Base-by-base conservation (phyloP, 164 flowering plant species). In the Macadamia tetraphylla region DNA sequence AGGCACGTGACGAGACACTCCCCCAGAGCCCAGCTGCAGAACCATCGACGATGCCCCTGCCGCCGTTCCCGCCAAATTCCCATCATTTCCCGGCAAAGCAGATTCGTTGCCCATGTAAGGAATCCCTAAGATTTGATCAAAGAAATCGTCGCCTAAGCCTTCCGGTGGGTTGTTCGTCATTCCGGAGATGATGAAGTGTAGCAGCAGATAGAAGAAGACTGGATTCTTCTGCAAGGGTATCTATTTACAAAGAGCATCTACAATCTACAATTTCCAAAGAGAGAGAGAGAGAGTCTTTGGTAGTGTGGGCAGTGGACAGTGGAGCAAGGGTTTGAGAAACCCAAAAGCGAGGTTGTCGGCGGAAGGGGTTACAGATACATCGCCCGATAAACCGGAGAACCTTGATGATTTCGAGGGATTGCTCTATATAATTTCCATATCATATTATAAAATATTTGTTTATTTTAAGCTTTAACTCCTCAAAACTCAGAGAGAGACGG, bases 11-110 rank as follows among this genome's bases (percentile, higher is more conserved):
- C 74, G 76, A 23, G 82, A 72, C 14, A 73, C 82, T 56, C 81
- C 85, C n/a, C 85, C 85, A 56, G 92, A 86, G 77, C 81, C 76
- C 51, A 88, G 86, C 83, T 90, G 96, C n/a, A 90, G 78, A 81
- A 87, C 80, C 88, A 85, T 84, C 72, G 81, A 82, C 62, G 75
- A 35, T 35, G 40, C 40, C 40, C 40, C 40, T 35, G 40, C 40
- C 5, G 40, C 23, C 23, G 23, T 23, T 23, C 23, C 23, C 70
- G 15, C 62, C 58, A 43, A 17, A 72, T 62, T 43, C 76, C 84
- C 31, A 80, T 64, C 76, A 77, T 32, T 76, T 68, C 18, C 62
- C 80, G 43, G 67, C 78, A 84, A 65, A 60, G 73, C 76, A 1
- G 81, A 3, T 1, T 81, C 85, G 30, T 83, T 49, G 11, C 81